phyloP scores from a whole-genome alignment of 2,329 filamentous ascomycete genomes.

The Beauveria varroae region DNA sequence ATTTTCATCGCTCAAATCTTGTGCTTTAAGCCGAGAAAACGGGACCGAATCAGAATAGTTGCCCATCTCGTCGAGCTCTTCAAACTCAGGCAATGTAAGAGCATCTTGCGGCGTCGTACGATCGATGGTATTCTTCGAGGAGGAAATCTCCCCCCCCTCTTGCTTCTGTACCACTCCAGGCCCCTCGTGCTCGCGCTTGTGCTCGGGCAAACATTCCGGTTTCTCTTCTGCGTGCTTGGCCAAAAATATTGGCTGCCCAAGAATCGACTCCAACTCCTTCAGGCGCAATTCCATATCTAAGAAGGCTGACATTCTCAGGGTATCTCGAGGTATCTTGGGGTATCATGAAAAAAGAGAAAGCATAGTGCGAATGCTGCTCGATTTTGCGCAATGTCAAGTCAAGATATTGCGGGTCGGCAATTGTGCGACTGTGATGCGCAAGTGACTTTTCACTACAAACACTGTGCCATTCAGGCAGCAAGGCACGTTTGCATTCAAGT shows the following conservation, averaged over 20 bases:
- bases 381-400: background rate
- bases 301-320: background rate
- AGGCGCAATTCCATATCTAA: background rate
- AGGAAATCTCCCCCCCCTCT: background rate
- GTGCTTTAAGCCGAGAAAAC: background rate
- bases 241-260: constrained; percentile 1
- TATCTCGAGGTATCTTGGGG: background rate
- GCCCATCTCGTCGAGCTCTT: constrained; percentile 1
- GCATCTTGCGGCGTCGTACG: background rate
- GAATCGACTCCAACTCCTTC: constrained; percentile 3
- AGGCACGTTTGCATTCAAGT: background rate
- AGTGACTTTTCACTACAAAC: background rate
- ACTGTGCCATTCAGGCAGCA: background rate
- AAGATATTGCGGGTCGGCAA: background rate
- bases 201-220: background rate
- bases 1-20: constrained; percentile 11
- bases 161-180: background rate
- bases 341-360: background rate
- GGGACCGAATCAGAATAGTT: background rate
- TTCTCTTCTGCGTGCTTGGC: background rate
- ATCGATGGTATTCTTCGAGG: background rate
- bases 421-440: background rate
- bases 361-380: too few relatives aligned
- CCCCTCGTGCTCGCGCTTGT: background rate
- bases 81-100: background rate